These are phyloP conservation scores for Sphaerulina populicola DNA, from an alignment of 2,329 filamentous ascomycete species.

Conservation along the genomic window DNA sequence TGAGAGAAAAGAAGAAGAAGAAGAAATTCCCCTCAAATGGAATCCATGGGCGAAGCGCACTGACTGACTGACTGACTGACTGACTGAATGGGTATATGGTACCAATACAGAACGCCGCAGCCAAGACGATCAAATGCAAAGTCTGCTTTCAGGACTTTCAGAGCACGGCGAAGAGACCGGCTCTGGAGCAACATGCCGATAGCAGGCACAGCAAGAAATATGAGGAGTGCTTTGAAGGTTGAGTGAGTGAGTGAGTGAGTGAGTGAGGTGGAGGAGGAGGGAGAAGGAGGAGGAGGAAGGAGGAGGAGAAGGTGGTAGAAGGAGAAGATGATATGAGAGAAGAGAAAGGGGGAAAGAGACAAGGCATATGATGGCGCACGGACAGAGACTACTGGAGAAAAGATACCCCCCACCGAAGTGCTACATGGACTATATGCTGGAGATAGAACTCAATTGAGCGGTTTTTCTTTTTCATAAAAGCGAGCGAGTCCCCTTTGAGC, in stretches of 20 bases:
- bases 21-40: neutral
- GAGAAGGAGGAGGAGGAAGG: neutral
- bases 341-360: too few relatives aligned
- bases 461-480: too few relatives aligned
- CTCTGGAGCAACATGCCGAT: constrained; percentile 60
- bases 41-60: neutral
- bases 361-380: too few relatives aligned
- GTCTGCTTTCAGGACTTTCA: constrained; percentile 72
- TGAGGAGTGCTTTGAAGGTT: constrained; percentile 56
- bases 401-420: too few relatives aligned
- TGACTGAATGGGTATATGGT: neutral
- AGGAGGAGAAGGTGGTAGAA: too few relatives aligned
- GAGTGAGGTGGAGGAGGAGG: neutral
- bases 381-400: too few relatives aligned
- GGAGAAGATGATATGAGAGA: too few relatives aligned
- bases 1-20: too few relatives aligned
- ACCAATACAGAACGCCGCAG: constrained; percentile 54
- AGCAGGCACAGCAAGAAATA: constrained; percentile 72
- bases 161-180: constrained; percentile 64
- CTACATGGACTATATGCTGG: too few relatives aligned
- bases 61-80: neutral
- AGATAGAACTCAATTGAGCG: neutral
- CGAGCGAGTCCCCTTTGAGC: too few relatives aligned
- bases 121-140: constrained; percentile 68
- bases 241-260: neutral